Evolutionary conservation across 1,284 basidiomycete genomes (phyloP), one percentile per base, ranked within the genome.

Genomic region (Fomitopsis schrenkii): DNA sequence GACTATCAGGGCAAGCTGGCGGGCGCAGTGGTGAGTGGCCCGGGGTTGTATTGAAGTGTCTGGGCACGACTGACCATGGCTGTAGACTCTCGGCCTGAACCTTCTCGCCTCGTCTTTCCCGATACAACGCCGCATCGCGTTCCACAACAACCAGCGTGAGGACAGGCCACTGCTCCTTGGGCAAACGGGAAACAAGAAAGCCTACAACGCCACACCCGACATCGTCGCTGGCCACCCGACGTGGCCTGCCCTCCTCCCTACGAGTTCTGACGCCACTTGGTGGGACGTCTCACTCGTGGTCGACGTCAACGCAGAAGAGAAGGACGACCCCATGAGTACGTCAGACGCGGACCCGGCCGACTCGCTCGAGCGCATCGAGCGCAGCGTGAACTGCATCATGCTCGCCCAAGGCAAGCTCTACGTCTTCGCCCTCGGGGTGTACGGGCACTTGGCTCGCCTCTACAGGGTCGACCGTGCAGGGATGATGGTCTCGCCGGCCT

Each of bases 391-490:
- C 17, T 45, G 56, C 28, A 58, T 65, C 10, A 33, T 64, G 42
- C 33, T 56, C 22, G 61, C 62, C 2, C 66, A 67, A 33, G 50
- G 58, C 2, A 30, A 57, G 48, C 56, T 65, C 22, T 48, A 38
- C 26, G 48, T 42, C 12, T 64, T 63, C 48, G 54, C 59, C 28
- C 14, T 67, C 26, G 62, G 66, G 8, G 30, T 67, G 9, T 67
- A 67, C 55, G 66, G 64, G 22, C 48, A 60, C 9, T 41, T 44
- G 9, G 53, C 60, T 1, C 66, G 64, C 22, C 61, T 67, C 46
- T 59, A 44, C n/a, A 62, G 66, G 17, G 66, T 63, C 50, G 64
- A 67, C 57, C 63, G 60, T 42, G 14, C 64, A 1, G 58, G 59
- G 48, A 60, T 57, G 0, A 44, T 67, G 12, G 64, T 41, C 8